Percentiles rank a stretch among this genome's conserved stretches.
Conservation (phyloP, 352 stramenopile genomes). For the Plasmopara viticola region DNA sequence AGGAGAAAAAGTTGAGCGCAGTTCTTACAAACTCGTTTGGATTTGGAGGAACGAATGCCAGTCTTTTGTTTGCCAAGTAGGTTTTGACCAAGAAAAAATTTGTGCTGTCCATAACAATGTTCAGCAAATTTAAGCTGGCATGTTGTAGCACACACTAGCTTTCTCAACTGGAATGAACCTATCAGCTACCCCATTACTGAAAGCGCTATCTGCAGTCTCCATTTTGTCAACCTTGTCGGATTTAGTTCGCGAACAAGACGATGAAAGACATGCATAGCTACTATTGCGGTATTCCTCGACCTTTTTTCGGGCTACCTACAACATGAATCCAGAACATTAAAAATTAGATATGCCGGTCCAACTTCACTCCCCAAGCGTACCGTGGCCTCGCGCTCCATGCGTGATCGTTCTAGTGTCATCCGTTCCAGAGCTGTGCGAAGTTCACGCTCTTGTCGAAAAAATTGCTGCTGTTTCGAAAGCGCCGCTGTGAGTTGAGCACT, state of each 20-base stretch:
- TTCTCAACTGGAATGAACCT: slow-evolving; percentile 25
- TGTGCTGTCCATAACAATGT: background rate
- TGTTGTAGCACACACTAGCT: slow-evolving; percentile 23
- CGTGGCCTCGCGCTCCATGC: slow-evolving; percentile 54
- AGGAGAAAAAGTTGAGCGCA: slow-evolving; percentile 66
- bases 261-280: slow-evolving; percentile 26
- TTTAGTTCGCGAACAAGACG: slow-evolving; percentile 17
- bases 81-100: background rate
- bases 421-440: slow-evolving; percentile 50
- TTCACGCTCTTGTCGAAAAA: slow-evolving; percentile 65
- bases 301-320: slow-evolving; percentile 43
- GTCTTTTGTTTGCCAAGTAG: slow-evolving; percentile 73
- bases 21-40: slow-evolving; percentile 96
- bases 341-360: slow-evolving; percentile 1
- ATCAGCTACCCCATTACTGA: slow-evolving; percentile 4
- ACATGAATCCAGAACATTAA: background rate
- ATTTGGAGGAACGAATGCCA: slow-evolving; percentile 96
- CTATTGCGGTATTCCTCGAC: slow-evolving; percentile 49
- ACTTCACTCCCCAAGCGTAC: slow-evolving; percentile 15
- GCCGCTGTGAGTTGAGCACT: slow-evolving; percentile 59
- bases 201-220: background rate
- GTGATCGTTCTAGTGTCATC: slow-evolving; percentile 53
- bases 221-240: slow-evolving; percentile 6
- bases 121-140: slow-evolving; percentile 7
- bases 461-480: slow-evolving; percentile 68